Evolutionary conservation across 345 rosid species (phyloP), one percentile per base, ranked within the genome.

Genomic region (Eucalyptus dawsonii): DNA sequence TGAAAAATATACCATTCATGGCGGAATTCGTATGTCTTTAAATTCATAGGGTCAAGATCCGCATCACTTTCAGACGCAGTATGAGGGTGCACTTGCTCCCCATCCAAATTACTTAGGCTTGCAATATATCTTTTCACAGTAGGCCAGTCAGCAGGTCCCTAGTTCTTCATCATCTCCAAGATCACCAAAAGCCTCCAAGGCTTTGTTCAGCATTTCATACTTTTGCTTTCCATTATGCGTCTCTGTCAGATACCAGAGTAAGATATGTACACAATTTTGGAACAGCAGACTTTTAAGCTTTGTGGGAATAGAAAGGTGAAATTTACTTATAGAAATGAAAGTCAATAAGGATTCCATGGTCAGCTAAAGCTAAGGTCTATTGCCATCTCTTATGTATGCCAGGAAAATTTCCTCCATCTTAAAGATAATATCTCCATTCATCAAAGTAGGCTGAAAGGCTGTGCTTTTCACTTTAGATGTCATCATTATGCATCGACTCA

Each of bases 121-220:
- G 92, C 34, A 86, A 97, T 96, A 80, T 96, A 95, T 88, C 92
- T 94, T 91, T 95, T 94, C 86, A 97, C 98, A 37, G 97, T 94
- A 50, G 95, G 93, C 99, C 99, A 97, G 91, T 97, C 99, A 87
- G 94, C 96, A 91, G 99, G 99, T 93, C 99, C n/a, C 99, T 87
- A 97, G 94, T 92, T 98, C 99, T 92, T 97, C 99, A 88, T 98
- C 99, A n/a, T 97, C 98, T 90, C 96, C 97, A 51, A 96, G 96
- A 90, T 95, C 97, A 91, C 94, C 93, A 94, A 95, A 98, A 81
- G 97, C 96, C 93, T 95, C 93, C 88, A 94, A 90, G 88, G 99
- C 98, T 93, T 92, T 96, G 87, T 94, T 95, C 95, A 95, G 87
- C 98, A 98, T 95, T 93, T 96, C 98, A 92, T 92, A 94, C 93